Evolutionary conservation across 345 rosid species (phyloP).

Genomic region (Noccaea bulbosa): DNA sequence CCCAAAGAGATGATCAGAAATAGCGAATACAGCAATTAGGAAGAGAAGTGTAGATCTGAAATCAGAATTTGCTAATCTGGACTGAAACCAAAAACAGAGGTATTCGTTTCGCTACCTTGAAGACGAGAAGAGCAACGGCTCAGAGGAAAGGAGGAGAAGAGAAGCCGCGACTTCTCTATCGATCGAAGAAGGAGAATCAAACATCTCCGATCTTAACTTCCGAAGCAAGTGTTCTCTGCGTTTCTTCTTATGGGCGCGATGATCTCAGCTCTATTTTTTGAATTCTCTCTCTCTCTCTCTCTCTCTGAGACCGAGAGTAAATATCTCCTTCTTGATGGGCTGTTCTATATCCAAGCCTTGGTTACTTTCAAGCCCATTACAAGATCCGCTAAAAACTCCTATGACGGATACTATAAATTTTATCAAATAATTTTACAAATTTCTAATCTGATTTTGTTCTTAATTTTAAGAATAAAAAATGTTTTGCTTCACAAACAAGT

Average conservation of each 20-base stretch:
- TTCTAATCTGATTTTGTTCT: neutral
- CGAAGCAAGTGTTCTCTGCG: conserved; percentile 11
- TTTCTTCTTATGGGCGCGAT: conserved; percentile 52
- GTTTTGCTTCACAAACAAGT: neutral
- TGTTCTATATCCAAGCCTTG: neutral
- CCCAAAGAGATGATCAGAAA: neutral
- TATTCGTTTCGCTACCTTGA: conserved; percentile 28
- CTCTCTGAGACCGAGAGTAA: neutral
- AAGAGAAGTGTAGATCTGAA: neutral
- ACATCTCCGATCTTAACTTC: conserved; percentile 30
- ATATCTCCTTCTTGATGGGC: conserved; percentile 22
- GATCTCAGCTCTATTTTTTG: conserved; percentile 26
- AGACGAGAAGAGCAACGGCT: conserved; percentile 36
- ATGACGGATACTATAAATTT: too few species aligned
- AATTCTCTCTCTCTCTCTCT: conserved; percentile 21
- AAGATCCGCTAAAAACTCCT: neutral
- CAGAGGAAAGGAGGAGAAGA: conserved; percentile 69
- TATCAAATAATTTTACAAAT: neutral
- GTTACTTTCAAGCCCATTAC: conserved; percentile 3
- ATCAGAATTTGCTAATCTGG: neutral
- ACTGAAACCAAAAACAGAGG: neutral
- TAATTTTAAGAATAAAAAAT: too few species aligned
- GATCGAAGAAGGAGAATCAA: conserved; percentile 59
- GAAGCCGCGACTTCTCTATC: conserved; percentile 70
- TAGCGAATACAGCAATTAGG: neutral